Conservation (phyloP, 139 green algal species). For the Chlorella sp. region DNA sequence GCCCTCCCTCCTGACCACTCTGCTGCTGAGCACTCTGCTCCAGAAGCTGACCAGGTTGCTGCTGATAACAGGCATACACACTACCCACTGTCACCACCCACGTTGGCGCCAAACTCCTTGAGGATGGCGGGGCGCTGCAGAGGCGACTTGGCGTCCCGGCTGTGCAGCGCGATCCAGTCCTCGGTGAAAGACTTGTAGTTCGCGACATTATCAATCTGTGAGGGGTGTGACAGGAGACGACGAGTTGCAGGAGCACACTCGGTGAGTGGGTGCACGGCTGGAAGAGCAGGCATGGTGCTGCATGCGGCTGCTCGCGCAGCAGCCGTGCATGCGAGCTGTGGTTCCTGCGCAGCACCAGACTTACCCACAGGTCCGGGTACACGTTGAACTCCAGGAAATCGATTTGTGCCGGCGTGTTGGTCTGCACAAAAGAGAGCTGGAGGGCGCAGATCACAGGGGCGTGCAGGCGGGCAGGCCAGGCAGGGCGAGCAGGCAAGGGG, state of each 20-base stretch:
- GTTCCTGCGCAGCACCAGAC: background rate
- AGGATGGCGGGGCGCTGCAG: constrained; percentile 48
- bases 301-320: background rate
- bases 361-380: constrained; percentile 58
- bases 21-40: no score
- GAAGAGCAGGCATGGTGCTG: no score
- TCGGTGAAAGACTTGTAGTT: background rate
- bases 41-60: no score
- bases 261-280: no score
- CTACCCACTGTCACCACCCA: background rate
- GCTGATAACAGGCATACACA: no score
- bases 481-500: constrained; percentile 23
- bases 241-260: background rate
- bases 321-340: no score
- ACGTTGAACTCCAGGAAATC: constrained; percentile 61
- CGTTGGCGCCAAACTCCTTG: constrained; percentile 35
- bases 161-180: constrained; percentile 53
- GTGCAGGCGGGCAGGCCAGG: constrained; percentile 17
- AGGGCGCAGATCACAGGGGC: no score
- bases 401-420: constrained; percentile 4
- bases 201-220: no score
- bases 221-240: background rate
- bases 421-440: constrained; percentile 1
- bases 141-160: constrained; percentile 18
- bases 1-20: no score